phyloP scores from a whole-genome alignment of 352 stramenopile species.

The Plasmopara viticola region DNA sequence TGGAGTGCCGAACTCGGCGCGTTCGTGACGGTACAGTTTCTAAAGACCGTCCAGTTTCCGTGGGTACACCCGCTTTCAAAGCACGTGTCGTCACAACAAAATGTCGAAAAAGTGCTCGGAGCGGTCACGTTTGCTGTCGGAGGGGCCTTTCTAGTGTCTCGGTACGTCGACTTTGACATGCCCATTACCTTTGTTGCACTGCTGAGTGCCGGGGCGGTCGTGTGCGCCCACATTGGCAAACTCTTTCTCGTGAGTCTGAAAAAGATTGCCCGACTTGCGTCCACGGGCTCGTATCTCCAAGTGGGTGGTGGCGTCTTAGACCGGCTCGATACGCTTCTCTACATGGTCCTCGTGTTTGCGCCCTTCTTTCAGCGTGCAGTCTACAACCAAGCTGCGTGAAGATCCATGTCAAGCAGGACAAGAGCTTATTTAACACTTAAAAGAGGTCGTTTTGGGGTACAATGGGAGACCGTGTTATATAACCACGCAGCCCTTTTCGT shows the following conservation, averaged over 20 bases:
- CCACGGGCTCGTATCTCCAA: constrained; percentile 39
- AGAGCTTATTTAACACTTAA: no score
- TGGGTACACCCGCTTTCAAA: constrained; percentile 48
- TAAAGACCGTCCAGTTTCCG: constrained; percentile 44
- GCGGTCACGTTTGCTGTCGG: constrained; percentile 32
- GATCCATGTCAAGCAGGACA: constrained; percentile 1
- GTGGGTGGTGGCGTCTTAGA: constrained; percentile 52
- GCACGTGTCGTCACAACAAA: constrained; percentile 48
- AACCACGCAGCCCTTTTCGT: constrained; percentile 24
- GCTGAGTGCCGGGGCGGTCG: constrained; percentile 28
- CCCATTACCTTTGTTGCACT: constrained; percentile 22
- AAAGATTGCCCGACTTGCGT: constrained; percentile 44
- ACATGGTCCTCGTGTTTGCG: constrained; percentile 50
- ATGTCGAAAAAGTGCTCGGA: constrained; percentile 51
- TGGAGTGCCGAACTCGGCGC: constrained; percentile 52
- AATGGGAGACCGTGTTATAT: constrained; percentile 18
- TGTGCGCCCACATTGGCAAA: constrained; percentile 46
- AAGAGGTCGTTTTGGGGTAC: no score
- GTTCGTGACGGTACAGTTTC: constrained; percentile 38
- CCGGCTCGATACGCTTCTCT: constrained; percentile 49
- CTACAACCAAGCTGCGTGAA: constrained; percentile 26
- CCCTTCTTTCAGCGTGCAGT: constrained; percentile 39
- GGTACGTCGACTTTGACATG: constrained; percentile 39
- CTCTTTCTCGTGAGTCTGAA: constrained; percentile 58
- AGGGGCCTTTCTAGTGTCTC: constrained; percentile 23